Conservation (phyloP, 2,329 filamentous ascomycete species). For the Alternaria sp. region DNA sequence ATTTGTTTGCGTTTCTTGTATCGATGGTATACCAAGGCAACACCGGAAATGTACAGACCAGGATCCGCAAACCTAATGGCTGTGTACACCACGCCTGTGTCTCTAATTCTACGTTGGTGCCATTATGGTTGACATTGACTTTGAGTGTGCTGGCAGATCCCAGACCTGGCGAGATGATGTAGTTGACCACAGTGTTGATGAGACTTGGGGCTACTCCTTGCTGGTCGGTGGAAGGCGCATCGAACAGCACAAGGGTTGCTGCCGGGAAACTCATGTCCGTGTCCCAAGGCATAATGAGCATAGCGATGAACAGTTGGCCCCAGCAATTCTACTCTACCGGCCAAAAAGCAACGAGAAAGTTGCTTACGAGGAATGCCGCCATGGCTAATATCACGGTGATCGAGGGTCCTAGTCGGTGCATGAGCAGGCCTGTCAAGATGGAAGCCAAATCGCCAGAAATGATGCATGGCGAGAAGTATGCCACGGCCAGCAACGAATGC, state of each 20-base stretch:
- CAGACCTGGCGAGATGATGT: neutral
- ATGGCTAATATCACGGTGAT: neutral
- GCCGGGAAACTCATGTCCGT: neutral
- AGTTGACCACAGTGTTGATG: too few relatives aligned
- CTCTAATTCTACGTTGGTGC: neutral
- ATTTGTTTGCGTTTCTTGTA: neutral
- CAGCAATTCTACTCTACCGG: too few relatives aligned
- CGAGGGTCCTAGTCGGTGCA: neutral
- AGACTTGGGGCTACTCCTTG: neutral
- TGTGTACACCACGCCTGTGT: neutral
- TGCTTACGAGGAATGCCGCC: neutral
- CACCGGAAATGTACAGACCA: neutral
- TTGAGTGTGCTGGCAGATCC: neutral
- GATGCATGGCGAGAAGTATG: too few relatives aligned
- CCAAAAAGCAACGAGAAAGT: neutral
- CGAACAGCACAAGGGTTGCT: neutral
- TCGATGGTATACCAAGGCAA: neutral
- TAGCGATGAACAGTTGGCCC: neutral
- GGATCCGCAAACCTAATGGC: neutral
- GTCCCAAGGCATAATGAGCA: neutral
- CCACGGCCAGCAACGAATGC: too few relatives aligned
- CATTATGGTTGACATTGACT: neutral
- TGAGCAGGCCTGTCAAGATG: neutral
- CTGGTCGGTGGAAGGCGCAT: neutral
- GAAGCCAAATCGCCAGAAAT: too few relatives aligned